Evolutionary conservation across 176 grass and related monocot species (phyloP), one percentile per base, ranked within the genome.

Genomic region (Chrysopogon serrulatus): DNA sequence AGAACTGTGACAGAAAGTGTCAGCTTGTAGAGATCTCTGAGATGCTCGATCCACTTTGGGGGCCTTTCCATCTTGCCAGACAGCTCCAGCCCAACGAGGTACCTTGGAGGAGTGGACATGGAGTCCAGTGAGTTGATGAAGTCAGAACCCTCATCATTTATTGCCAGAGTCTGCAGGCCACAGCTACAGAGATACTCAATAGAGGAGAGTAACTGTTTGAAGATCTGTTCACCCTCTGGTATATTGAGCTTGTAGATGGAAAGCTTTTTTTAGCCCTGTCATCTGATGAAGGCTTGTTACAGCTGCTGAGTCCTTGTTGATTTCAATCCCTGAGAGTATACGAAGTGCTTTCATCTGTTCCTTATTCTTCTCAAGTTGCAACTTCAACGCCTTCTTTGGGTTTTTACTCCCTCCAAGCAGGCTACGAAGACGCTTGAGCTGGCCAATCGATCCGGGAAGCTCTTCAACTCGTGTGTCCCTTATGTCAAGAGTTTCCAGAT

Each of bases 401-500:
- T 51, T 84, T 39, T 84, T 84, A 27, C 2, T 51, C 9, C 82
- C 71, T 9, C 82, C 82, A 65, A 84, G 82, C 35, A 84, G 65
- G 16, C 10, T 65, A 21, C 16, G 26, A 11, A 84, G 39, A 12
- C 43, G n/a, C 33, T 68, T 54, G 7, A 84, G 72, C 33, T 76
- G 56, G 1, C 14, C 39, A 35, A 73, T 7, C n/a, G 30, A 11
- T 75, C 8, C 56, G 0, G 73, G 73, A 6, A 75, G 18, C 31
- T 7, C 48, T 0, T 8, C 31, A 36, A 75, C 73, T 36, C 14
- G 1, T 11, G 73, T 75, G 0, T 75, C 73, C 73, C 73, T 75
- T 36, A 75, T 15, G 48, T 75, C 73, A 75, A 75, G 48, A 36
- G 73, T 75, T 75, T 75, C 73, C 6, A 75, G 18, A 15, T 35